phyloP scores from a whole-genome alignment of 768 basidiomycete species.

The Rubroboletus pulcherrimus region DNA sequence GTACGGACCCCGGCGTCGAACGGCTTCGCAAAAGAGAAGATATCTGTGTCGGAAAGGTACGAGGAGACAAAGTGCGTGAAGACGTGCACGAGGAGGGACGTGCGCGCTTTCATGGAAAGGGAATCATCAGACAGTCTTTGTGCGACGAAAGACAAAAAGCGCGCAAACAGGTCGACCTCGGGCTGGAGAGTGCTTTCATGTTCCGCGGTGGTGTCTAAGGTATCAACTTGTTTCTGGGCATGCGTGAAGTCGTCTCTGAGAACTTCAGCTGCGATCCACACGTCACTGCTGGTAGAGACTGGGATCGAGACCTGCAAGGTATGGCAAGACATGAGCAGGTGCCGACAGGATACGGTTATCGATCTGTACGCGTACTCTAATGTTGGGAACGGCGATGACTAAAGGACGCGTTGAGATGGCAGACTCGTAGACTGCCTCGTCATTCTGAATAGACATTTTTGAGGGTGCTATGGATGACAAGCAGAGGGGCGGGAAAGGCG shows the following conservation, averaged over 20 bases:
- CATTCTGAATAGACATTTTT: constrained; percentile 35
- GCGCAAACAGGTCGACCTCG: constrained; percentile 73
- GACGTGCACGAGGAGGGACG: constrained; percentile 66
- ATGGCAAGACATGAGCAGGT: constrained; percentile 1
- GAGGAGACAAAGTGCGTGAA: constrained; percentile 75
- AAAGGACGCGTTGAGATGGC: constrained; percentile 36
- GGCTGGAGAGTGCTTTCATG: constrained; percentile 58
- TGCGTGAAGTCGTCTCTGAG: constrained; percentile 85
- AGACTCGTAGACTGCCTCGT: constrained; percentile 28
- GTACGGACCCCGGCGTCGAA: constrained; percentile 77
- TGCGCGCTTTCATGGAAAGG: constrained; percentile 50
- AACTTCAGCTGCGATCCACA: constrained; percentile 93
- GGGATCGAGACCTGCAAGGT: constrained; percentile 72
- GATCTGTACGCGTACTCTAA: constrained; percentile 32
- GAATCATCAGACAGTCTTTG: constrained; percentile 55
- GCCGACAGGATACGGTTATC: constrained; percentile 1
- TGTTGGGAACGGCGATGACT: constrained; percentile 29
- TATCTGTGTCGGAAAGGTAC: constrained; percentile 68
- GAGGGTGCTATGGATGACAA: constrained; percentile 3
- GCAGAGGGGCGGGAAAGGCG: background rate
- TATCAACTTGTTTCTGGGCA: constrained; percentile 54
- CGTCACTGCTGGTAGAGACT: constrained; percentile 72
- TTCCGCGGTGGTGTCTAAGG: constrained; percentile 49
- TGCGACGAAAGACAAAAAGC: constrained; percentile 78
- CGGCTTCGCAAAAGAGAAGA: constrained; percentile 75